Conservation (phyloP, 371 early-diverging fungal genomes). For the Lichtheimia hyalospora region DNA sequence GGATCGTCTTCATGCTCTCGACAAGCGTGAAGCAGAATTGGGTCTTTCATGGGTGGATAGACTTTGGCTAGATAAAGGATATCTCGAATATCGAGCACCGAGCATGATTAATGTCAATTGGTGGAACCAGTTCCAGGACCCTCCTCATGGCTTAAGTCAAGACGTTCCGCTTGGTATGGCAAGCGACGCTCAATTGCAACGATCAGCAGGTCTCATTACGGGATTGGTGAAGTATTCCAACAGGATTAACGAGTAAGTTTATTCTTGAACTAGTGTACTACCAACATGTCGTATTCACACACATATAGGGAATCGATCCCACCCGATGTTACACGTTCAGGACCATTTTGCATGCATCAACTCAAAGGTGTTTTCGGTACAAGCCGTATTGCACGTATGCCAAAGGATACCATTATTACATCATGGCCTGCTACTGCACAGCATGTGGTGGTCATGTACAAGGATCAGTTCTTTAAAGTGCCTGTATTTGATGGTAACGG, state of each 20-base stretch:
- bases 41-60: conserved; percentile 83
- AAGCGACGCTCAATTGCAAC: conserved; percentile 70
- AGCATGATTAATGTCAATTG: conserved; percentile 88
- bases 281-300: not conserved
- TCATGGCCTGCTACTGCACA: conserved; percentile 70
- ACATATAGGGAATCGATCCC: conserved; percentile 53
- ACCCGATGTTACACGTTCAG: conserved; percentile 68
- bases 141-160: conserved; percentile 48
- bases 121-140: conserved; percentile 76
- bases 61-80: conserved; percentile 87
- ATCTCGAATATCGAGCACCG: conserved; percentile 86
- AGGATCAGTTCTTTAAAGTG: conserved; percentile 81
- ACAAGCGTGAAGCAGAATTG: conserved; percentile 45
- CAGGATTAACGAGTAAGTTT: conserved; percentile 63
- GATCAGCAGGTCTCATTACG: conserved; percentile 77
- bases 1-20: conserved; percentile 64
- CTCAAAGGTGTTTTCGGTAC: conserved; percentile 84
- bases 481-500: conserved; percentile 74
- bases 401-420: conserved; percentile 68
- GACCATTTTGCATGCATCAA: conserved; percentile 91
- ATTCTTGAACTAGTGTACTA: not conserved
- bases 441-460: conserved; percentile 82
- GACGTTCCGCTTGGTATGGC: conserved; percentile 52
- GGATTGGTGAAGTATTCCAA: conserved; percentile 75
- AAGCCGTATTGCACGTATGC: conserved; percentile 69